These are phyloP conservation scores for Xylariomycetidae sp. DNA, from an alignment of 2,329 filamentous ascomycete species.

Conservation along the genomic window DNA sequence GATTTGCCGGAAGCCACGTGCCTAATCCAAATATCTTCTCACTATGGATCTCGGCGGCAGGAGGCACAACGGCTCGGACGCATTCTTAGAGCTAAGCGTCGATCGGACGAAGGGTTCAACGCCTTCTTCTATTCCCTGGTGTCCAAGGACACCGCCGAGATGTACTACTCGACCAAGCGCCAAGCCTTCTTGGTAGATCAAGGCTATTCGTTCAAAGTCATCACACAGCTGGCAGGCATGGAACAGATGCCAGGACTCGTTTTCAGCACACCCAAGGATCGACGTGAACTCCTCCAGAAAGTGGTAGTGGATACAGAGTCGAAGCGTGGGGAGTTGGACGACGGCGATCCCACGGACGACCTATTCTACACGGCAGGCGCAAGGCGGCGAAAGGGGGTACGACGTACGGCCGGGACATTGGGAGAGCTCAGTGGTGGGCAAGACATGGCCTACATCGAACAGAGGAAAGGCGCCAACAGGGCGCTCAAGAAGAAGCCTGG, in stretches of 20 bases:
- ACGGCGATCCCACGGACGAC: conserved; percentile 53
- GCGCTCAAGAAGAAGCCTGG: conserved; percentile 55
- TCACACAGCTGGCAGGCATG: conserved; percentile 89
- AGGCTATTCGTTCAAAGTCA: conserved; percentile 98
- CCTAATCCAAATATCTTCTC: conserved; percentile 93
- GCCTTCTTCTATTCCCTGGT: conserved; percentile 98
- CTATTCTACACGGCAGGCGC: conserved; percentile 28
- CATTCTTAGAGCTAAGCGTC: conserved; percentile 87
- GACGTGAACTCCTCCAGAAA: conserved; percentile 80
- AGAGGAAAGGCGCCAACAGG: conserved; percentile 68
- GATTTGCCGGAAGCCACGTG: conserved; percentile 95
- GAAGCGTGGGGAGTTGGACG: conserved; percentile 53
- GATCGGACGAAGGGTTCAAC: conserved; percentile 98
- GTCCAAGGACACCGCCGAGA: conserved; percentile 94
- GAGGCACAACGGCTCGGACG: conserved; percentile 91
- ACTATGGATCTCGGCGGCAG: conserved; percentile 94
- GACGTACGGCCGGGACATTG: conserved; percentile 77
- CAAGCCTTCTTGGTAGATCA: conserved; percentile 97
- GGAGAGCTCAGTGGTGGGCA: conserved; percentile 85
- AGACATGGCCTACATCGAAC: conserved; percentile 94
- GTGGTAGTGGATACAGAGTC: conserved; percentile 84
- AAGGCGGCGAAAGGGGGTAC: conserved; percentile 42
- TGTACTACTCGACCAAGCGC: conserved; percentile 94
- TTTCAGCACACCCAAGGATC: conserved; percentile 72
- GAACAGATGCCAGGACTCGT: conserved; percentile 75